Conservation (phyloP, 768 basidiomycete genomes). For the Lentinula raphanica region DNA sequence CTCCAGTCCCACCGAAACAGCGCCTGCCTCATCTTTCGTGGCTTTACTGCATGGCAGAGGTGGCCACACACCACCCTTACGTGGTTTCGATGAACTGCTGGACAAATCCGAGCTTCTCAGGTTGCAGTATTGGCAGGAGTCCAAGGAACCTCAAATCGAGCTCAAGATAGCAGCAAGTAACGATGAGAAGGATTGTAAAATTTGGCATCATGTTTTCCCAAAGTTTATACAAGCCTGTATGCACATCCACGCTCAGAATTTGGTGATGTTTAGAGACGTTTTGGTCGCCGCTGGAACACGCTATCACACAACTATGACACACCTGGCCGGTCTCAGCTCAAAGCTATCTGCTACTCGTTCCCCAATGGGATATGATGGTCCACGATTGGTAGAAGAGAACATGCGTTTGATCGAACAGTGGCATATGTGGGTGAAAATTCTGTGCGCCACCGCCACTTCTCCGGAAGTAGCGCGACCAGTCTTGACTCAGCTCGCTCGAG, state of each 20-base stretch:
- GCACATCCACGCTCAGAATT: constrained; percentile 39
- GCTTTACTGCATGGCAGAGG: constrained; percentile 50
- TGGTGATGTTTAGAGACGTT: constrained; percentile 54
- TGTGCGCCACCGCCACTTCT: constrained; percentile 76
- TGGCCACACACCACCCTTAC: constrained; percentile 41
- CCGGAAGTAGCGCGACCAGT: constrained; percentile 54
- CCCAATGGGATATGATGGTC: constrained; percentile 10
- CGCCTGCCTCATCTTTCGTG: constrained; percentile 35
- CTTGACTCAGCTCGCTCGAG: constrained; percentile 51
- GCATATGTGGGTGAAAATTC: constrained; percentile 76
- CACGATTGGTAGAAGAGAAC: constrained; percentile 23
- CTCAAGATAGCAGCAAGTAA: constrained; percentile 70
- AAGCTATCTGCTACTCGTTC: constrained; percentile 45
- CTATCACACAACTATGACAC: constrained; percentile 66
- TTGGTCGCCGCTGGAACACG: constrained; percentile 64
- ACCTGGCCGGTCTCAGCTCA: constrained; percentile 66
- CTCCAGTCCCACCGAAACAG: constrained; percentile 21
- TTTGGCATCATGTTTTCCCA: constrained; percentile 76
- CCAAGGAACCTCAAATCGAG: constrained; percentile 48
- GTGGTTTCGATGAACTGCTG: constrained; percentile 62
- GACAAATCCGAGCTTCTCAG: constrained; percentile 56
- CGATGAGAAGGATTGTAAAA: constrained; percentile 56
- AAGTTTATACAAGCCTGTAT: constrained; percentile 53
- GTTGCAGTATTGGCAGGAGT: constrained; percentile 62
- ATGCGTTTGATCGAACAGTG: constrained; percentile 66